A percentile compares a stretch with the other conserved stretches of the same genome.
These are phyloP conservation scores for Cryptomeria japonica DNA, from an alignment of 75 land plant genomes.

Conservation along the genomic window DNA sequence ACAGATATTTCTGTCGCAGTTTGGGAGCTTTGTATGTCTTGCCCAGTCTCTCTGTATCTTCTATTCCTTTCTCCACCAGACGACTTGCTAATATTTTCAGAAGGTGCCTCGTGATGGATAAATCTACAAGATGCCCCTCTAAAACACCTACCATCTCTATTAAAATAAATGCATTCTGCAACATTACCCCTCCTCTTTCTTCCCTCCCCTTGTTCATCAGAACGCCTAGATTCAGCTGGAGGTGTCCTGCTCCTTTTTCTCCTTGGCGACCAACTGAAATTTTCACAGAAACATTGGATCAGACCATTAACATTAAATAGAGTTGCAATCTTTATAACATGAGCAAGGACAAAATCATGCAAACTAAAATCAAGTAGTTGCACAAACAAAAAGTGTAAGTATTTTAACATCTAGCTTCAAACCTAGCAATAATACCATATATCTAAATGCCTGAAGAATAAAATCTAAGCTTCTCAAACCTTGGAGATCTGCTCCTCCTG, in stretches of 20 bases:
- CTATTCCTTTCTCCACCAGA: not conserved
- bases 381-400: not conserved
- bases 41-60: not conserved
- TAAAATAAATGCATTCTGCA: conserved; percentile 42
- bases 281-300: not conserved
- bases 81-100: conserved; percentile 11
- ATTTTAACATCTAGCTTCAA: not conserved
- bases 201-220: conserved; percentile 24
- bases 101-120: conserved; percentile 33
- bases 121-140: conserved; percentile 63
- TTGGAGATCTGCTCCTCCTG: conserved; percentile 61
- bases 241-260: conserved; percentile 66
- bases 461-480: conserved; percentile 24
- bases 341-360: not conserved
- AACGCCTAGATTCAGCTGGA: conserved; percentile 36
- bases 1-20: not conserved
- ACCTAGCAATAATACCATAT: not conserved
- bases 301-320: conserved; percentile 1
- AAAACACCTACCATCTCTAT: conserved; percentile 46
- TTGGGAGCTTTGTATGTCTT: not conserved
- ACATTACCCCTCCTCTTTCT: conserved; percentile 20
- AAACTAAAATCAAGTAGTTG: too few species aligned
- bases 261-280: conserved; percentile 64
- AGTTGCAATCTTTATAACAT: not conserved
- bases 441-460: not conserved